Base-by-base conservation (phyloP, 1,139 yeast species). In the Yamadazyma triangularis region DNA sequence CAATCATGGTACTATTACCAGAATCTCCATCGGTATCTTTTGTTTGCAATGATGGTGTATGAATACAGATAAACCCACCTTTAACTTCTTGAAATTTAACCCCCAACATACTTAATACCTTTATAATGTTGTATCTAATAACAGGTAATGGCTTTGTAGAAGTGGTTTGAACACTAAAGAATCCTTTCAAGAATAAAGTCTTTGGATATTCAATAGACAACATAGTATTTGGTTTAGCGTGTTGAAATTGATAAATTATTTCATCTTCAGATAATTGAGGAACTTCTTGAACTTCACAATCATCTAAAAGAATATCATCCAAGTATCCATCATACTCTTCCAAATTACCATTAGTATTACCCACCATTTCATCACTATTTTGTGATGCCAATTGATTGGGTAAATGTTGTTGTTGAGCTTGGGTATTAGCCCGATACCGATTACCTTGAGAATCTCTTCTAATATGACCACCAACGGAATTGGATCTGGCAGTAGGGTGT, bases 171-270 rank as follows among this genome's bases (percentile, higher is more conserved):
- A 89, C 97, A 40, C 93, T 81, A 61, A 91, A 91, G 50, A 91
- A 88, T 1, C 97, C 97, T 56, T 89, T 88, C 54, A 91, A 73
- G 63, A 88, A 88, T 42, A 89, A 73, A 3, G 95, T 89, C 59
- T 84, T 84, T 41, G 96, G 95, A 51, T 79, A 86, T 51, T 88
- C 96, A 52, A 89, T 88, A 0, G 96, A 87, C 15, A 94, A 95
- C 96, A 89, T 88, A 11, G 84, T 64, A 30, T 84, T 84, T 2
- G 81, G 76, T 37, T 78, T 75, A n/a, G 91, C 89, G 39, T 60
- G 64, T 30, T 79, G 73, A 44, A 81, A 85, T 45, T 79, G 79
- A 13, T 74, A 77, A 42, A 83, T 68, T 30, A 82, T 79, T 48
- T 79, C 73, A 12, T 71, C 76, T 45, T 82, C 91, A 0, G 79